phyloP scores from a whole-genome alignment of 2,329 filamentous ascomycete species.

The Fusarium chaquense region DNA sequence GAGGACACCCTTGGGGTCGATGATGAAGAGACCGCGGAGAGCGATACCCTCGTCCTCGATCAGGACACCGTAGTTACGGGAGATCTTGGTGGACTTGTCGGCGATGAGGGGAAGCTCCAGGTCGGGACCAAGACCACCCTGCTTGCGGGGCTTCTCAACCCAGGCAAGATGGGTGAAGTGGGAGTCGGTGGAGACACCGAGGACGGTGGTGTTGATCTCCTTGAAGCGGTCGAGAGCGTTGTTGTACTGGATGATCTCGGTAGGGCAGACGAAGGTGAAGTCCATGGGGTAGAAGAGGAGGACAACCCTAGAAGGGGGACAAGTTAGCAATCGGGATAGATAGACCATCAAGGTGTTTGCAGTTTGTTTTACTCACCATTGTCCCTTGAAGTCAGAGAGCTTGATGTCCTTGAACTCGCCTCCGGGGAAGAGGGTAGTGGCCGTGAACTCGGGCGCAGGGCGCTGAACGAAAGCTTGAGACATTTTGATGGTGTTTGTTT shows the following conservation, averaged over 20 bases:
- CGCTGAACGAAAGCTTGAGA: constrained; percentile 61
- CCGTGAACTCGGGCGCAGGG: constrained; percentile 63
- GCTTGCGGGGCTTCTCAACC: constrained; percentile 67
- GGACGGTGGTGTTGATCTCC: constrained; percentile 68
- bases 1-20: constrained; percentile 71
- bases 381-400: constrained; percentile 59
- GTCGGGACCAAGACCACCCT: constrained; percentile 70
- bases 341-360: not conserved
- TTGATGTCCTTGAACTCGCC: constrained; percentile 62
- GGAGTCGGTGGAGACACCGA: constrained; percentile 72
- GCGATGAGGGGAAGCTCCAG: constrained; percentile 71
- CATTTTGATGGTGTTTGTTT: constrained; percentile 49
- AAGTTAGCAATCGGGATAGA: not conserved
- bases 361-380: constrained; percentile 55
- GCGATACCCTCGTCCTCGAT: constrained; percentile 73
- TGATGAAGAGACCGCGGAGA: constrained; percentile 73
- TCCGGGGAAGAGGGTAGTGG: constrained; percentile 62
- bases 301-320: constrained; percentile 63
- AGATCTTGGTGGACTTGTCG: constrained; percentile 71
- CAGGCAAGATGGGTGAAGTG: constrained; percentile 70
- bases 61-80: constrained; percentile 72
- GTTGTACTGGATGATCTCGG: constrained; percentile 74
- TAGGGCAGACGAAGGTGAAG: constrained; percentile 76
- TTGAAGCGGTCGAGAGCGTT: constrained; percentile 70
- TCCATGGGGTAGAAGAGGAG: constrained; percentile 76